These are phyloP conservation scores for Penicillium robsamsonii DNA, from an alignment of 495 filamentous ascomycete species.

Conservation along the genomic window DNA sequence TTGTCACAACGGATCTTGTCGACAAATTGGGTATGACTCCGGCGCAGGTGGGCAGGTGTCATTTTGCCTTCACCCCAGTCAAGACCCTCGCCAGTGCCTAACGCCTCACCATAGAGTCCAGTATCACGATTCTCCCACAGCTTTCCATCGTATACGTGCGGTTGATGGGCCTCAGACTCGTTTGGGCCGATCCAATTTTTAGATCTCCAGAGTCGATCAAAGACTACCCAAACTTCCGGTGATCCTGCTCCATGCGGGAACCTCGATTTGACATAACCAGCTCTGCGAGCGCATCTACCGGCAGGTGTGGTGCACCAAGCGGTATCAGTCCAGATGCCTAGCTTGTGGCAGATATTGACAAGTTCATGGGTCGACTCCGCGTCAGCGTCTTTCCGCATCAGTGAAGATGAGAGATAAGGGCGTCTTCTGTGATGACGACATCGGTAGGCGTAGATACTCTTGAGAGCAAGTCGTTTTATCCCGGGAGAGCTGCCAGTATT, in stretches of 20 bases:
- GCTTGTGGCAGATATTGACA: conserved; percentile 58
- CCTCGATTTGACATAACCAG: conserved; percentile 56
- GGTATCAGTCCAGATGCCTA: conserved; percentile 64
- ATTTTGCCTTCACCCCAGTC: conserved; percentile 54
- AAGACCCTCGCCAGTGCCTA: conserved; percentile 46
- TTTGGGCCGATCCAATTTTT: conserved; percentile 56
- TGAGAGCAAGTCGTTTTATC: conserved; percentile 48
- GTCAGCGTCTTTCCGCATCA: conserved; percentile 57
- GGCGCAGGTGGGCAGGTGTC: conserved; percentile 52
- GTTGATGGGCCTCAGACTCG: conserved; percentile 18
- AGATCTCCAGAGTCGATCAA: conserved; percentile 60
- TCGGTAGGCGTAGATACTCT: conserved; percentile 60
- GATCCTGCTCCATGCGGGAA: conserved; percentile 51
- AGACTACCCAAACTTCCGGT: conserved; percentile 62
- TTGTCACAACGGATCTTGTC: conserved; percentile 54
- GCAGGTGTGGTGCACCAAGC: conserved; percentile 63
- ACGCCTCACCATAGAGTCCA: conserved; percentile 54
- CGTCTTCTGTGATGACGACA: conserved; percentile 60
- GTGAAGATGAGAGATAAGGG: conserved; percentile 56
- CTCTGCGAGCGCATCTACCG: conserved; percentile 54
- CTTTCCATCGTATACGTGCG: conserved; percentile 42
- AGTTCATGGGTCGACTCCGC: conserved; percentile 62
- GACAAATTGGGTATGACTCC: conserved; percentile 53
- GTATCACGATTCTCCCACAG: conserved; percentile 59
- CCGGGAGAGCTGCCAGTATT: conserved; percentile 33